phyloP scores from a whole-genome alignment of 2,329 filamentous ascomycete genomes.

The Claviceps monticola region DNA sequence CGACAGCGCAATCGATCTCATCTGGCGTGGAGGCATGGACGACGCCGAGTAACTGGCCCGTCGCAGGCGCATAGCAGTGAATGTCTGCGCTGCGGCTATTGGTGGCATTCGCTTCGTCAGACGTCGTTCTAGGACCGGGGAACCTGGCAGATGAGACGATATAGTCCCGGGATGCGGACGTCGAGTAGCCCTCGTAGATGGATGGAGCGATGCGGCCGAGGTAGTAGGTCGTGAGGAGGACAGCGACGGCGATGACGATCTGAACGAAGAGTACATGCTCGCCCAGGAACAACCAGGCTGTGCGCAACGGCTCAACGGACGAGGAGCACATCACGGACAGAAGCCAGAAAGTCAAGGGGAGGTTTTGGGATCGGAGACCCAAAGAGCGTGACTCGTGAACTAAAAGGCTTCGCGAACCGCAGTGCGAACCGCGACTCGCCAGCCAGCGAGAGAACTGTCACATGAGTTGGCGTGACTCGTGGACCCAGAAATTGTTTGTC shows the following conservation, averaged over 20 bases:
- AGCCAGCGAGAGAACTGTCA: too few species aligned
- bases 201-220: constrained; percentile 15
- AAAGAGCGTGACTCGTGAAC: too few species aligned
- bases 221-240: constrained; percentile 16
- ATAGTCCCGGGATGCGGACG: constrained; percentile 39
- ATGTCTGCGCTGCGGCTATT: constrained; percentile 53
- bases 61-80: constrained; percentile 82
- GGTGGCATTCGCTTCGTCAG: constrained; percentile 49
- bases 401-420: too few species aligned
- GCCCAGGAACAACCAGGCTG: constrained; percentile 3
- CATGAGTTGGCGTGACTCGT: too few species aligned
- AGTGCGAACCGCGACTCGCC: too few species aligned
- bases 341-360: not conserved
- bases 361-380: too few species aligned
- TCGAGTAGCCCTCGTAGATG: constrained; percentile 12
- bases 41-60: constrained; percentile 66
- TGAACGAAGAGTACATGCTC: constrained; percentile 13
- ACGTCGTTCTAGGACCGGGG: constrained; percentile 37
- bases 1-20: constrained; percentile 67
- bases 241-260: constrained; percentile 8
- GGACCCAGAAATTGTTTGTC: too few species aligned
- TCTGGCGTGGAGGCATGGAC: constrained; percentile 64
- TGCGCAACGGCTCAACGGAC: constrained; percentile 2
- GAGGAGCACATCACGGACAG: not conserved
- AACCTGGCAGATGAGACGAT: constrained; percentile 47